Evolutionary conservation across 495 filamentous ascomycete species (phyloP).

Genomic region (Filosporella fistucella): DNA sequence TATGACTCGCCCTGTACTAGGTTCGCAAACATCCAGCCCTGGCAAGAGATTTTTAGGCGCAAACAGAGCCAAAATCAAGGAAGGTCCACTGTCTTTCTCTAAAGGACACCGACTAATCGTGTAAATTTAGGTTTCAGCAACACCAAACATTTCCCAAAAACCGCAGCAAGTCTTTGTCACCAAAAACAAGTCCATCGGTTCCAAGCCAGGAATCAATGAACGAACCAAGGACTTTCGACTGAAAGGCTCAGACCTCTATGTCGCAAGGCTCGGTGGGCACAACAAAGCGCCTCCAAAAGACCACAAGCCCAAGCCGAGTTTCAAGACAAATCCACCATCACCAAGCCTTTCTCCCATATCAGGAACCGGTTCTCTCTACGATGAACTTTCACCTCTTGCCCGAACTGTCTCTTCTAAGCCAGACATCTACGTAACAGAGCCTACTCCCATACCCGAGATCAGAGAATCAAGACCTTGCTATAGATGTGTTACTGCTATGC

Average conservation of each 20-base stretch:
- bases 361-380: slow-evolving; percentile 36
- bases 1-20: background rate
- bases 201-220: slow-evolving; percentile 25
- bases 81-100: background rate
- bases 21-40: background rate
- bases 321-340: background rate
- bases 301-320: background rate
- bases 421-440: too few relatives aligned
- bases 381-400: slow-evolving; percentile 32
- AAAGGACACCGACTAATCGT: background rate
- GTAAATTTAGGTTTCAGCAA: slow-evolving; percentile 6
- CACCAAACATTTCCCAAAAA: slow-evolving; percentile 9
- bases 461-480: slow-evolving; percentile 44
- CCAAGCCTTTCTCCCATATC: slow-evolving; percentile 1
- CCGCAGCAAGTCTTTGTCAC: slow-evolving; percentile 20
- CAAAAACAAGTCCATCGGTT: slow-evolving; percentile 14
- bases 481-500: slow-evolving; percentile 45
- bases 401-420: too few relatives aligned
- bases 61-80: slow-evolving; percentile 6
- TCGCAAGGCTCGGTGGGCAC: slow-evolving; percentile 36
- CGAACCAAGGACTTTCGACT: slow-evolving; percentile 41
- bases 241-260: slow-evolving; percentile 46
- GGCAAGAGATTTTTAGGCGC: slow-evolving; percentile 1
- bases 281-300: background rate
- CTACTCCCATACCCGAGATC: slow-evolving; percentile 14